Base-by-base conservation (phyloP, 306 rosid species). In the Ziziphus jujuba region DNA sequence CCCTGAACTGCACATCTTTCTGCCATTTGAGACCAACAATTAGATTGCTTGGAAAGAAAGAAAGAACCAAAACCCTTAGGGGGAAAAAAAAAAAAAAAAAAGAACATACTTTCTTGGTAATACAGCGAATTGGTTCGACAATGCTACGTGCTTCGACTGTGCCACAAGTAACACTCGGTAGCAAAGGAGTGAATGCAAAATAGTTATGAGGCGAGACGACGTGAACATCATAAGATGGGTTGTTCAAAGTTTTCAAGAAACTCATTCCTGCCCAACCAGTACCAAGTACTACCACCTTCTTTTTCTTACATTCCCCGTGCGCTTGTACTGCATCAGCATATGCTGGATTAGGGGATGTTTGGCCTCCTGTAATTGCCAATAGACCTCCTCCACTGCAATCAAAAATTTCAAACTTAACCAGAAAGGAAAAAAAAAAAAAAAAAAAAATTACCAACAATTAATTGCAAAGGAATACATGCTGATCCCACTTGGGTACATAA, bases 241-340 rank as follows among this genome's bases (percentile, higher is more conserved):
- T 77, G 23, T 84, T 71, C 17, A 91, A 64, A 77, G 82, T 85
- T 83, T 83, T 91, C 80, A 87, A 16, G 69, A 91, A 91, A 78
- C 92, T 91, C 1, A 93, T 83, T 2, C 82, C 87, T 16, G 89
- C 95, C 97, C 97, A 91, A 44, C 97, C 95, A 19, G 95, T 88
- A 74, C 97, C 97, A 61, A 91, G 84, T 69, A 91, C 95, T 48
- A 91, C 89, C 72, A 87, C 95, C 62, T 84, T 87, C 79, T 67
- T 87, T 59, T 63, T 80, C 2, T 57, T 35, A 9, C 0, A 33
- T 56, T 28, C 33, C 6, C 58, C 58, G 5, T 59, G 74, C 9
- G 36, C 52, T 3, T 17, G 68, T 10, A 11, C 59, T 8, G 75
- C 58, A 64, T 80, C 84, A 6, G 82, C 77, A 52, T 67, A 73